phyloP scores from a whole-genome alignment of 768 basidiomycete genomes.

The Boletus edulis region DNA sequence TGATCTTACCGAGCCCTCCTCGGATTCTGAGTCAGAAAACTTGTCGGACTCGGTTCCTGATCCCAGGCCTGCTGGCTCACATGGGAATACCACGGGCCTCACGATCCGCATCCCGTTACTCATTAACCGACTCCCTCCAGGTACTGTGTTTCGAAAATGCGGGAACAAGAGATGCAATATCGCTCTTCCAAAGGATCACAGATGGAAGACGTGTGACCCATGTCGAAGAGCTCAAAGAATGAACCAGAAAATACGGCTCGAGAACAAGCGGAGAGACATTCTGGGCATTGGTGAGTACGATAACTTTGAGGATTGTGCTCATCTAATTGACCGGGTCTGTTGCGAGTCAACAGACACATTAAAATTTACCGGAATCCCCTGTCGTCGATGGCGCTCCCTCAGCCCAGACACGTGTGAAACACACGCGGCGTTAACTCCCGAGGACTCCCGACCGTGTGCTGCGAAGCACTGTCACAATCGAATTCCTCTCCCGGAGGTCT shows the following conservation, averaged over 20 bases:
- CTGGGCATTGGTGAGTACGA: slow-evolving; percentile 8
- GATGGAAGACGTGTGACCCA: slow-evolving; percentile 43
- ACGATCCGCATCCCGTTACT: slow-evolving; percentile 27
- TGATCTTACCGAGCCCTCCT: slow-evolving; percentile 22
- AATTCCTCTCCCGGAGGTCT: slow-evolving; percentile 37
- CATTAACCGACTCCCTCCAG: slow-evolving; percentile 10
- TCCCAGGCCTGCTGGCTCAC: neutral
- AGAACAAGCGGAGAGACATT: slow-evolving; percentile 4
- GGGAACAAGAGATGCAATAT: slow-evolving; percentile 34
- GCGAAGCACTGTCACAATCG: slow-evolving; percentile 34
- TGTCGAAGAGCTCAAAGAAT: slow-evolving; percentile 38
- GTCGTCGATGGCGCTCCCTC: slow-evolving; percentile 7
- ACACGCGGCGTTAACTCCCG: neutral
- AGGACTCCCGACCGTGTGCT: slow-evolving; percentile 39
- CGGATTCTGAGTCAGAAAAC: slow-evolving; percentile 9
- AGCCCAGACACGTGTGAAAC: neutral
- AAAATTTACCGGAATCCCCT: neutral
- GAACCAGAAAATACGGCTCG: slow-evolving; percentile 35
- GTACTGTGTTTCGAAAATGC: slow-evolving; percentile 26
- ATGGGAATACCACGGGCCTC: neutral
- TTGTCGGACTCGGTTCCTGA: neutral
- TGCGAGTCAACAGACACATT: neutral
- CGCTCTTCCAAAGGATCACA: slow-evolving; percentile 31
- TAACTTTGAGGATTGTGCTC: neutral
- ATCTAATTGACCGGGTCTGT: slow-evolving; percentile 9